phyloP scores from a whole-genome alignment of 805 yeast species.

The Yarrowia divulgata region DNA sequence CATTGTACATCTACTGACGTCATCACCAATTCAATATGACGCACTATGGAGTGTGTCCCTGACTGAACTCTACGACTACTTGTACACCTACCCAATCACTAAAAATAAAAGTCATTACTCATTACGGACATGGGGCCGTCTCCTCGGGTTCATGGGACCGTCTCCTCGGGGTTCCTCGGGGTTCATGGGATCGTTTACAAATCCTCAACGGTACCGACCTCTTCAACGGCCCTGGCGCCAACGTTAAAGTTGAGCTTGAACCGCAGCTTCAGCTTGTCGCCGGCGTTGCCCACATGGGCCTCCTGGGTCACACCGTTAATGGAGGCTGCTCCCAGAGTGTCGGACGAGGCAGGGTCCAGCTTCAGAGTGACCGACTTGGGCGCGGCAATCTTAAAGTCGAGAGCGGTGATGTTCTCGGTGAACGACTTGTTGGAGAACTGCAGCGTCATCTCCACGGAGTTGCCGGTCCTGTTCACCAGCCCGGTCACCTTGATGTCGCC shows the following conservation, averaged over 20 bases:
- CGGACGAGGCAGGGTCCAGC: constrained; percentile 68
- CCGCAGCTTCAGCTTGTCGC: constrained; percentile 65
- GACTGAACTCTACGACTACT: background rate
- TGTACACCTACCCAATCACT: background rate
- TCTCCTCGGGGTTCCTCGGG: too few relatives aligned
- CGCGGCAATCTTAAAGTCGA: constrained; percentile 72
- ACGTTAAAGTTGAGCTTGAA: constrained; percentile 71
- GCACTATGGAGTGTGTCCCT: background rate
- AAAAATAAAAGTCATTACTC: constrained; percentile 35
- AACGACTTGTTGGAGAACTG: constrained; percentile 58
- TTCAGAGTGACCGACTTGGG: constrained; percentile 67
- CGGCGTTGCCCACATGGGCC: constrained; percentile 46
- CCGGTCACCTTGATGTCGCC: constrained; percentile 33
- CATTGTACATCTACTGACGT: too few relatives aligned
- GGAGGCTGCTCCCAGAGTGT: constrained; percentile 57
- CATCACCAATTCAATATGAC: too few relatives aligned
- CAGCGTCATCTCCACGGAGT: constrained; percentile 56
- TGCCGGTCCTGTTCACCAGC: constrained; percentile 49
- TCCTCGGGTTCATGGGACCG: too few relatives aligned
- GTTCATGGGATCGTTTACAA: too few relatives aligned
- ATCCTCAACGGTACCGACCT: constrained; percentile 60
- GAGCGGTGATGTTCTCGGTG: constrained; percentile 54
- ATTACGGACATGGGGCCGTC: constrained; percentile 25
- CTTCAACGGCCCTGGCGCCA: constrained; percentile 59
- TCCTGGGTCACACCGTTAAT: constrained; percentile 63